Evolutionary conservation across 495 filamentous ascomycete genomes (phyloP).

Genomic region (Talaromyces thailandensis): DNA sequence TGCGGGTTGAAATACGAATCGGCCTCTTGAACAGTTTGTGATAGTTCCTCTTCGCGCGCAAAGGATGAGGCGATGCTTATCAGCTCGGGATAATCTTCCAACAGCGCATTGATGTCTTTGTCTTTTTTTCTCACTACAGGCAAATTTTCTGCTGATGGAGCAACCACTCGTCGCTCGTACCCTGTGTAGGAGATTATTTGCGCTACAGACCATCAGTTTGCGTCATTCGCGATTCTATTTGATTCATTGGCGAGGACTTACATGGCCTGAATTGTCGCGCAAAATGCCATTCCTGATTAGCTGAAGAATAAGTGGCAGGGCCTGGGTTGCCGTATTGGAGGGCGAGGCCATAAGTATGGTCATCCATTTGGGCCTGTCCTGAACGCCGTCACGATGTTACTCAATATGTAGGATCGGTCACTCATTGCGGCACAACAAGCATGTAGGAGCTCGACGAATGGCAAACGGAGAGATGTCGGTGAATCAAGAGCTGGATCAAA

Average conservation of each 20-base stretch:
- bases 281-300: constrained; percentile 50
- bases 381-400: not conserved
- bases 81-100: constrained; percentile 29
- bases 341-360: constrained; percentile 32
- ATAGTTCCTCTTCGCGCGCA: constrained; percentile 20
- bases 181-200: constrained; percentile 25
- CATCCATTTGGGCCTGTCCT: constrained; percentile 48
- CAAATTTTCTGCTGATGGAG: constrained; percentile 10
- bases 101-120: constrained; percentile 11
- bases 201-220: constrained; percentile 14
- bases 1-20: constrained; percentile 28
- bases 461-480: not conserved
- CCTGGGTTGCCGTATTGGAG: constrained; percentile 62
- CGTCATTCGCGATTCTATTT: not conserved
- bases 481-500: not conserved
- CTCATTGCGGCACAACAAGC: constrained; percentile 2
- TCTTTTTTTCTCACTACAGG: constrained; percentile 10
- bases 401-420: not conserved
- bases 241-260: constrained; percentile 9
- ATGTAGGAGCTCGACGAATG: not conserved
- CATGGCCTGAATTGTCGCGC: constrained; percentile 24
- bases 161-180: constrained; percentile 20
- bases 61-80: constrained; percentile 21
- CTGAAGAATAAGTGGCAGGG: constrained; percentile 42
- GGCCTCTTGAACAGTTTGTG: constrained; percentile 18